Evolutionary conservation across 1,284 basidiomycete genomes (phyloP).

Genomic region (Sporisorium iseilematis-ciliati): DNA sequence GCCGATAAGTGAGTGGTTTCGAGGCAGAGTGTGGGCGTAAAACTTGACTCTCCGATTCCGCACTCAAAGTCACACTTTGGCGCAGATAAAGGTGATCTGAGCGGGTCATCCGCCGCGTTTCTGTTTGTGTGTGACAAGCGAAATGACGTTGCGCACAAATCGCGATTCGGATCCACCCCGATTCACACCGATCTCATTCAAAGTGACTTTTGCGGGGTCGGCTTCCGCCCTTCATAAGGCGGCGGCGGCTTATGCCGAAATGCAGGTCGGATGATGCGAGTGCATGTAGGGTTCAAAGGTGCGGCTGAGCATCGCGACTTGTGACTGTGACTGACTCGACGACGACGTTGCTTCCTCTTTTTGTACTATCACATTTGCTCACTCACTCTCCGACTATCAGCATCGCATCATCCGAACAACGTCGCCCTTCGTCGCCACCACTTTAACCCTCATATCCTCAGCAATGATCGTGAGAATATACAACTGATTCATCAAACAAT

Average conservation of each 20-base stretch:
- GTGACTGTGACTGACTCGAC: conserved; percentile 14
- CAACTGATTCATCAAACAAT: conserved; percentile 29
- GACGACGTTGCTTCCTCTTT: not conserved
- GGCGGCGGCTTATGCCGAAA: conserved; percentile 8
- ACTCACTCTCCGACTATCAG: not conserved
- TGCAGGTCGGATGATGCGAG: conserved; percentile 6
- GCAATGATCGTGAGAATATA: conserved; percentile 41
- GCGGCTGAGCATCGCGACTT: conserved; percentile 8
- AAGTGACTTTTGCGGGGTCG: not conserved
- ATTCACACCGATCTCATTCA: not conserved
- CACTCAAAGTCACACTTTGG: too few relatives aligned
- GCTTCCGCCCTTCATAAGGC: not conserved
- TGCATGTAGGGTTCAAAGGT: conserved; percentile 10
- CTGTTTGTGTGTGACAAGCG: not conserved
- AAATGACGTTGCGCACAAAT: conserved; percentile 13
- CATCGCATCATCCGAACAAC: conserved; percentile 4
- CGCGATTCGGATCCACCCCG: not conserved
- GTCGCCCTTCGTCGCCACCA: not conserved
- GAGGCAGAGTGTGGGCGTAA: not conserved
- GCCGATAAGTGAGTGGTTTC: not conserved
- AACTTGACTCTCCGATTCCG: not conserved
- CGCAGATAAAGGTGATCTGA: conserved; percentile 11
- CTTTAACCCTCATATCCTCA: conserved; percentile 9
- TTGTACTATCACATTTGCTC: not conserved
- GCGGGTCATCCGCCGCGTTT: conserved; percentile 11